A percentile compares a stretch with the other conserved stretches of the same genome.
These are phyloP conservation scores for Larix kaempferi DNA, from an alignment of 75 land plant species.

Conservation along the genomic window DNA sequence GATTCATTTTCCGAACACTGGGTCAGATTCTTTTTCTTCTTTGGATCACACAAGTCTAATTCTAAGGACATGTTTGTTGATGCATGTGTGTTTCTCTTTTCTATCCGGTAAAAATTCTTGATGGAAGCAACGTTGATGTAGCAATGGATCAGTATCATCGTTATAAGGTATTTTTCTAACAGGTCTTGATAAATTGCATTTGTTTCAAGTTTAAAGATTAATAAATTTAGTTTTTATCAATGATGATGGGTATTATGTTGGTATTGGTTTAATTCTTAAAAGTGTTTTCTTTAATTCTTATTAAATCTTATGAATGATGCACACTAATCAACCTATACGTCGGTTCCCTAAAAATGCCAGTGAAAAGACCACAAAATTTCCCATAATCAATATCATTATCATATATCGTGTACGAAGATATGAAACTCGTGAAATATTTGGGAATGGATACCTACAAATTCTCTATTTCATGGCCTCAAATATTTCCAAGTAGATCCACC, in stretches of 20 bases:
- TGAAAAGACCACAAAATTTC: no score
- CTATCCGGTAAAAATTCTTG: slow-evolving; percentile 29
- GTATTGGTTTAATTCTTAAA: no score
- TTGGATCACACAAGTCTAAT: background rate
- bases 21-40: slow-evolving; percentile 14
- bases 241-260: background rate
- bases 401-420: background rate
- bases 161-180: slow-evolving; percentile 11
- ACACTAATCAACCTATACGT: background rate
- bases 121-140: slow-evolving; percentile 44
- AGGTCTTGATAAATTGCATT: no score
- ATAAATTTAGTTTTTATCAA: no score
- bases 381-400: background rate
- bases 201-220: no score
- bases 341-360: background rate
- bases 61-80: background rate
- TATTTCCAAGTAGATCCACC: background rate
- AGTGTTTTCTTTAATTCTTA: no score
- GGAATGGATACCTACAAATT: slow-evolving; percentile 3
- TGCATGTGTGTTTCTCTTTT: background rate
- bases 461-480: slow-evolving; percentile 2
- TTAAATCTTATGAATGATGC: no score
- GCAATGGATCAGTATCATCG: slow-evolving; percentile 48
- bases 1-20: slow-evolving; percentile 18
- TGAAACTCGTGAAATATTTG: background rate